Conservation (phyloP, 345 rosid genomes). For the Syzygium aqueum region DNA sequence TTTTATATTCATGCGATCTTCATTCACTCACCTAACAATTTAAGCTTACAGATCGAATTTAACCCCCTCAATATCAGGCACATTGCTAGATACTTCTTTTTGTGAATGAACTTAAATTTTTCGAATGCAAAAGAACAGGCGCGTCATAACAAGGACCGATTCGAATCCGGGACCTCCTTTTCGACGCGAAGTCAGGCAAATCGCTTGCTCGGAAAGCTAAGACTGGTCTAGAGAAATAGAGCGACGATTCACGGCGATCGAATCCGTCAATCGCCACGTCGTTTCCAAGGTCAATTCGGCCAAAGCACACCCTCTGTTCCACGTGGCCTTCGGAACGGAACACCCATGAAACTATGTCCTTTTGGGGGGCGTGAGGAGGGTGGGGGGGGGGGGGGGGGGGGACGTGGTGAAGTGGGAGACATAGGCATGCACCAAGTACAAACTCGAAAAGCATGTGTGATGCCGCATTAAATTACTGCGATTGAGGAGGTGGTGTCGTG, state of each 20-base stretch:
- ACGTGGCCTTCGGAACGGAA: neutral
- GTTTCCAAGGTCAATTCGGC: neutral
- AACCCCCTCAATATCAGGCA: neutral
- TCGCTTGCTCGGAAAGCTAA: too few relatives aligned
- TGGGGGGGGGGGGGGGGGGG: neutral
- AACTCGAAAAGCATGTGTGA: neutral
- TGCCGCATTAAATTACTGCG: neutral
- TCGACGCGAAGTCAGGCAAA: neutral
- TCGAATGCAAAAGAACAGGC: neutral
- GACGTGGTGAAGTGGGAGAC: constrained; percentile 19
- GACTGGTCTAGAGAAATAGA: neutral
- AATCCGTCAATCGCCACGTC: neutral
- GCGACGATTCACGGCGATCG: neutral
- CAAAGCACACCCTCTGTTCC: neutral
- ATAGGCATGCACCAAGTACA: constrained; percentile 13
- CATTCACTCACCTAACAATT: neutral
- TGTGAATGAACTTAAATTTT: neutral
- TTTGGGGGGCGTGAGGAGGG: neutral
- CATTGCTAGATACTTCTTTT: neutral
- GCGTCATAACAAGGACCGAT: too few relatives aligned
- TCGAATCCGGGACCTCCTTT: neutral
- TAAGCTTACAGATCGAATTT: neutral
- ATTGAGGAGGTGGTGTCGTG: neutral
- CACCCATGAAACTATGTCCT: neutral
- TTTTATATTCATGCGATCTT: too few relatives aligned